phyloP scores from a whole-genome alignment of 345 rosid genomes.

The Eucalyptus sp. region DNA sequence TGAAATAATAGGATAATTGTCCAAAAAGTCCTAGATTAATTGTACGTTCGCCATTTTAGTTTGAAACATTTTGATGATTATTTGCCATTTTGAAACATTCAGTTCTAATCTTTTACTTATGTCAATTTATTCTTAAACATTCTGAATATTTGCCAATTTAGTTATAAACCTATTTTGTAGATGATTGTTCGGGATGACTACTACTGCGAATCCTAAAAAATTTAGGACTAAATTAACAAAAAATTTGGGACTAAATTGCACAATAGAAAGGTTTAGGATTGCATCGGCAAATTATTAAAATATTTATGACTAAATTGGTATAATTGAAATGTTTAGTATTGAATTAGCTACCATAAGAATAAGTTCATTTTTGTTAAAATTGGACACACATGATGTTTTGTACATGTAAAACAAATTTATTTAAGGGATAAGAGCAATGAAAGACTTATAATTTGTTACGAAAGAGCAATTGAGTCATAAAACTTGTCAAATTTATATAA shows the following conservation, averaged over 20 bases:
- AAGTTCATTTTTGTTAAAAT: not conserved
- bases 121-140: too few species aligned
- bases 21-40: not conserved
- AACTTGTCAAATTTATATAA: too few species aligned
- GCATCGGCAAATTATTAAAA: not conserved
- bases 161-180: not conserved
- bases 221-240: too few species aligned
- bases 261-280: not conserved
- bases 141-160: not conserved
- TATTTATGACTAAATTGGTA: too few species aligned
- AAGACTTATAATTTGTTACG: rapidly evolving
- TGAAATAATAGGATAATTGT: not conserved
- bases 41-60: not conserved
- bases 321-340: too few species aligned
- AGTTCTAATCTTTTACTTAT: not conserved
- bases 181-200: too few species aligned
- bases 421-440: not conserved
- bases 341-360: not conserved
- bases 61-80: not conserved
- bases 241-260: too few species aligned
- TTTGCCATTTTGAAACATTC: not conserved
- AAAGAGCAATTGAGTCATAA: too few species aligned
- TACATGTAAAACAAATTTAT: not conserved
- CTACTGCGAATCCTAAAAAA: too few species aligned
- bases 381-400: not conserved